Conservation (phyloP, 2,329 filamentous ascomycete genomes). For the Chrysoporthe austroafricana region DNA sequence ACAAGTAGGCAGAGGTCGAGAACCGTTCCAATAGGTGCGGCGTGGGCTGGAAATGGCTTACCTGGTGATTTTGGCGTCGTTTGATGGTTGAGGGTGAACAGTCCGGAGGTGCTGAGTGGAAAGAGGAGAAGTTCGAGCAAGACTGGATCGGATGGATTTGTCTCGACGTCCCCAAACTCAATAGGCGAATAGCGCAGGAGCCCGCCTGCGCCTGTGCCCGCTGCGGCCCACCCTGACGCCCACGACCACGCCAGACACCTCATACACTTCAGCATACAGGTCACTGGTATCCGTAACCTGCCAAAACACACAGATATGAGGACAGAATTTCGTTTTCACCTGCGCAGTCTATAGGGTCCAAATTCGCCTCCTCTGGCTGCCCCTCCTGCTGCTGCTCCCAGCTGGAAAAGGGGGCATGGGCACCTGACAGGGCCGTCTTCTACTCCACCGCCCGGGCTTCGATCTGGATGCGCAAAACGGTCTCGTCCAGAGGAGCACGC, state of each 20-base stretch:
- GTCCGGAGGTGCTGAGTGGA: slow-evolving; percentile 37
- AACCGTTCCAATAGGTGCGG: slow-evolving; percentile 17
- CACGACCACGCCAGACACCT: slow-evolving; percentile 16
- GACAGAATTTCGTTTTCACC: neutral
- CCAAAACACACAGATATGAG: slow-evolving; percentile 2
- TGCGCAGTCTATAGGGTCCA: neutral
- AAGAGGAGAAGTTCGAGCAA: slow-evolving; percentile 39
- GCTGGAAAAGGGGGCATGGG: neutral
- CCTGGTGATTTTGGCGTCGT: slow-evolving; percentile 33
- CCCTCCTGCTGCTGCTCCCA: neutral
- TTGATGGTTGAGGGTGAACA: slow-evolving; percentile 37
- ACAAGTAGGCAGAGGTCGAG: slow-evolving; percentile 20
- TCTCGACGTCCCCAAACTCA: slow-evolving; percentile 28
- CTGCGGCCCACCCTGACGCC: slow-evolving; percentile 28
- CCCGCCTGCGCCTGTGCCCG: slow-evolving; percentile 29
- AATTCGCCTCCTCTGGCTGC: neutral
- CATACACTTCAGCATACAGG: slow-evolving; percentile 13
- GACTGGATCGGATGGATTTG: slow-evolving; percentile 33
- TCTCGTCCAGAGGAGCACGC: neutral
- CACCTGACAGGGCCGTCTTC: slow-evolving; percentile 5
- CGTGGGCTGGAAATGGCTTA: slow-evolving; percentile 33
- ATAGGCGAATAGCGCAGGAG: slow-evolving; percentile 31
- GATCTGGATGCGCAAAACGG: slow-evolving; percentile 11
- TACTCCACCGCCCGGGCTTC: slow-evolving; percentile 6
- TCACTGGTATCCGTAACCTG: neutral